Base-by-base conservation (phyloP, 768 basidiomycete genomes). In the Amanita molliuscula region DNA sequence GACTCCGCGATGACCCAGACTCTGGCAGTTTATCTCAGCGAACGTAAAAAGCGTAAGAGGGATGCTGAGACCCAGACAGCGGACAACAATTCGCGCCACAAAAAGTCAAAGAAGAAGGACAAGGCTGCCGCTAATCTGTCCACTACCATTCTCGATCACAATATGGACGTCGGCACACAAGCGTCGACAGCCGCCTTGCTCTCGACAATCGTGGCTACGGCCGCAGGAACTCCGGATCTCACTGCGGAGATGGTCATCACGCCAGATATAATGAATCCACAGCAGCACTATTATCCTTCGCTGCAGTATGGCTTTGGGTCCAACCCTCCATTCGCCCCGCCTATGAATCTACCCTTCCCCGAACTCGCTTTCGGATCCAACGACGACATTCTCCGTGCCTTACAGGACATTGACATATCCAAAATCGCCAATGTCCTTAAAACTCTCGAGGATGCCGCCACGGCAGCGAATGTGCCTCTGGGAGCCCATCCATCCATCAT, bases 341-440 rank as follows among this genome's bases (percentile, higher is more conserved):
- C 41, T 13, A 35, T 50, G 21, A 41, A 33, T 33, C 10, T 35
- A 55, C 62, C 66, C 9, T 64, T 65, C 46, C 62, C 69, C 36
- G 71, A 76, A 48, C 58, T 73, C 13, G 58, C 68, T 15, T 69
- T 70, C 49, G 71, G 72, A 10, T 82, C 82, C 21, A 84, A 78
- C 57, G 87, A 89, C 43, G 83, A 87, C 53, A 76, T 89, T 40
- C 65, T 88, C 38, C 84, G 81, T 29, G 79, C 78, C 9, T 64
- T 89, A 44, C 85, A 88, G 60, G 78, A 81, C 43, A 67, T 88
- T 53, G 87, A 89, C 56, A 69, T 84, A 50, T 72, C 81, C 46
- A 86, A 81, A 66, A 76, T 89, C 50, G 77, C 83, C 0, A 74
- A 69, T 48, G 82, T 80, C 9, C 69, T 89, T 51, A 82, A 78